Base-by-base conservation (phyloP, 2,329 filamentous ascomycete species). In the Ophiosphaerella korrae region DNA sequence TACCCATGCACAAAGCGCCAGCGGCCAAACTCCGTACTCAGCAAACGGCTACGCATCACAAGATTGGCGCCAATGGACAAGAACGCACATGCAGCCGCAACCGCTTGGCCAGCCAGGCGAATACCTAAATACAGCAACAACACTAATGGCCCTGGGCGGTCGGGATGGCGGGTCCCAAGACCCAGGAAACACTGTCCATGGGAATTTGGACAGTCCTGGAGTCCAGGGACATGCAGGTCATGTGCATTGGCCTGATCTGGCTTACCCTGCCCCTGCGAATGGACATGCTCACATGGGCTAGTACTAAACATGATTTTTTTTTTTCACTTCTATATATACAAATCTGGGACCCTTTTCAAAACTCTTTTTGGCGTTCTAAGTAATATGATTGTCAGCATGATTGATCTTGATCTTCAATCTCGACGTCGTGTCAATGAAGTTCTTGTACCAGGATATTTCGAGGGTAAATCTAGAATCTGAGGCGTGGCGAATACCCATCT, bases 101-200 rank as follows among this genome's bases (percentile, higher is more conserved):
- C 39, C 58, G 29, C 33, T 49, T 38, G 42, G 58, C 42, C 61
- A 66, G 29, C 55, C 64, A 12, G 62, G 66, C 29, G 70, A 74
- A 23, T 73, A 71, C 43, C 58, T 75, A n/a, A 72, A 72, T 50
- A 71, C 68, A 21, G 73, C 74, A 24, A 74, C 64, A 21, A 73
- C 73, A 1, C 66, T 75, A 26, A 73, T 76, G 63, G 66, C 71
- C 2, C 60, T 75, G 7, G 65, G 67, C 5, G 64, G 68, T n/a
- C 64, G 70, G 32, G 69, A 70, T 31, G 52, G 59, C 3, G 55
- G 43, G 5, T 50, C 57, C 33, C 62, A 67, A 38, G 62, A 42
- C 32, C 43, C 58, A 5, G 59, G 55, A 3, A 56, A 50, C 16
- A 64, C 66, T 21, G 57, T 51, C 7, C 52, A 58, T 29, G 60